phyloP scores from a whole-genome alignment of 2,329 filamentous ascomycete genomes.

The Plenodomus biglobosus region DNA sequence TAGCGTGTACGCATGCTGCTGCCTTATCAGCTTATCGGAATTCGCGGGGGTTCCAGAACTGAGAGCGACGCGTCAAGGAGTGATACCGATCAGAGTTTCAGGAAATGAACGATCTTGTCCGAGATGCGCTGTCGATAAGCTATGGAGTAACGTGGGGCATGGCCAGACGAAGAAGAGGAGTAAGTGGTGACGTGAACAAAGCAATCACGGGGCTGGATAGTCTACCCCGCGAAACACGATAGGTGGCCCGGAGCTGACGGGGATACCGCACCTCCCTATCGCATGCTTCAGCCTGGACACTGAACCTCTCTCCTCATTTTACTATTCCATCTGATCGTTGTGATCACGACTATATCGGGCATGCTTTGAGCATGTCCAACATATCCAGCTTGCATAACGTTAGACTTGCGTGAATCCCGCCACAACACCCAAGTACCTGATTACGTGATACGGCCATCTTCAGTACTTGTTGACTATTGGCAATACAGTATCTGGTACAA shows the following conservation, averaged over 20 bases:
- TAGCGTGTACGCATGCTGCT: constrained; percentile 7
- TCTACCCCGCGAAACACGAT: constrained; percentile 31
- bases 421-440: too few relatives aligned
- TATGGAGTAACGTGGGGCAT: neutral
- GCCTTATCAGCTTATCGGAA: constrained; percentile 24
- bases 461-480: constrained; percentile 6
- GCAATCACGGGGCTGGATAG: constrained; percentile 21
- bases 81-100: too few relatives aligned
- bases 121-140: too few relatives aligned
- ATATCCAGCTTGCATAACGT: neutral
- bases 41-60: neutral
- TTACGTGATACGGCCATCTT: too few relatives aligned
- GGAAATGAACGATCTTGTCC: too few relatives aligned
- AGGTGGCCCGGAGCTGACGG: constrained; percentile 28
- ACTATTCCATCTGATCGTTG: neutral
- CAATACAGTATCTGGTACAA: too few relatives aligned
- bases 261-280: constrained; percentile 18
- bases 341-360: neutral
- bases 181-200: constrained; percentile 15
- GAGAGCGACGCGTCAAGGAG: too few relatives aligned
- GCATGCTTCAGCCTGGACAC: neutral
- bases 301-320: neutral
- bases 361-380: neutral
- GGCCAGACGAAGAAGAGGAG: neutral
- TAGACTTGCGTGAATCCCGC: too few relatives aligned